Evolutionary conservation across 345 rosid species (phyloP), one percentile per base, ranked within the genome.

Genomic region (Rhizophora mangle): DNA sequence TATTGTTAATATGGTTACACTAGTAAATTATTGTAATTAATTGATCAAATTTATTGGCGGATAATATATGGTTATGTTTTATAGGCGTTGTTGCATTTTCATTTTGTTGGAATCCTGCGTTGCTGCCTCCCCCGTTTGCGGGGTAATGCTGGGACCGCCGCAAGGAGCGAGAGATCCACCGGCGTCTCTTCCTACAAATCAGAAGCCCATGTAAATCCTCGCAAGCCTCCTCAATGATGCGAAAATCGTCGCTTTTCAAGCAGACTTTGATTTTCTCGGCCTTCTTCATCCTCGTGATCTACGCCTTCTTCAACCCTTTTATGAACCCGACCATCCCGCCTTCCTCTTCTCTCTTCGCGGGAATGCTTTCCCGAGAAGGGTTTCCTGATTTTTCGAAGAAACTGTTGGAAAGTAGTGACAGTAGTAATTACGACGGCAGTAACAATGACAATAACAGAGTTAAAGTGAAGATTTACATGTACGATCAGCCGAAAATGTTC

Each of bases 401-500:
- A 20, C 1, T 2, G n/a, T 22, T 22, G 27, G 18, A 30, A 6
- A 29, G 3, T 20, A 2, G 16, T 43, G 13, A 31, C 24, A 24
- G 24, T 0, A 24, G 24, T 24, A 24, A 24, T 24, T 24, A 24
- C 24, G 24, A 24, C 24, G 24, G 24, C 24, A 24, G 24, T 29
- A 20, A 19, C 10, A 0, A 19, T 5, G 24, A 6, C 24, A 27
- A 56, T 56, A 4, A 13, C 11, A 8, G 37, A n/a, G n/a, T 63
- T 3, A 83, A 71, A 64, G 86, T 83, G 39, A 86, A 36, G 72
- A 72, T 92, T 58, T 95, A 80, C 83, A 84, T 92, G 94, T 92
- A 95, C 78, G 83, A 90, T 83, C 86, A 92, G 51, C 99, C 99
- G 10, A 70, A 63, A 64, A 78, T 69, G 71, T 95, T 95, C 90